Evolutionary conservation across 805 yeast species (phyloP), one percentile per base, ranked within the genome.

Genomic region (Starmerella lactis-condensi): DNA sequence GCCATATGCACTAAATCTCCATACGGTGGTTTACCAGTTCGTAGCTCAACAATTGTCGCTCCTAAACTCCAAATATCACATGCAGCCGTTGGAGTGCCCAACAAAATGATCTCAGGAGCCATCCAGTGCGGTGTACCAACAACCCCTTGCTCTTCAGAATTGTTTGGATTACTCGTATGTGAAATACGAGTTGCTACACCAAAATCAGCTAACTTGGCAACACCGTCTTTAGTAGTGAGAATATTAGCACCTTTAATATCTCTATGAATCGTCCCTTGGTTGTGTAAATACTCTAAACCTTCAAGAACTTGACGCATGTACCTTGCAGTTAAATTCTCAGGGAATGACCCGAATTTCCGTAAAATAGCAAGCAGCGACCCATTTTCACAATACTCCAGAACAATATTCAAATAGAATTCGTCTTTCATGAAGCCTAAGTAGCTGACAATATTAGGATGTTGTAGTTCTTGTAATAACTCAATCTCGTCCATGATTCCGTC

Each of bases 41-140:
- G 57, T 25, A 89, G 58, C 51, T 89, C 98, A 2, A 85, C 68
- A 3, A 83, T 67, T 0, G 96, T 85, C n/a, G 95, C 91, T 3
- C 96, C 98, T 17, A 89, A 53, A 6, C 93, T 77, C 96, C 64
- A 59, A 5, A 59, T 50, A 55, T 89, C 98, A 2, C 93, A 78
- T 2, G 91, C 75, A 0, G 85, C 69, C 7, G 91, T 73, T 2
- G 85, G 75, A 15, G 39, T 45, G 45, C 75, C 77, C 43, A 81
- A 72, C 25, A 73, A 61, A 4, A 89, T 76, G 2, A 91, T 72
- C 48, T 89, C 98, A 0, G 98, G 98, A 0, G 98, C 95, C 94
- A 89, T 83, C 96, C 96, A 89, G 49, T 85, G 77, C 1, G 95
- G 92, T 0, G 96, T 81, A 2, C 98, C 98, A 11, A 68, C 70